Evolutionary conservation across 768 basidiomycete genomes (phyloP), one percentile per base, ranked within the genome.

Genomic region (Lentinula aciculospora): DNA sequence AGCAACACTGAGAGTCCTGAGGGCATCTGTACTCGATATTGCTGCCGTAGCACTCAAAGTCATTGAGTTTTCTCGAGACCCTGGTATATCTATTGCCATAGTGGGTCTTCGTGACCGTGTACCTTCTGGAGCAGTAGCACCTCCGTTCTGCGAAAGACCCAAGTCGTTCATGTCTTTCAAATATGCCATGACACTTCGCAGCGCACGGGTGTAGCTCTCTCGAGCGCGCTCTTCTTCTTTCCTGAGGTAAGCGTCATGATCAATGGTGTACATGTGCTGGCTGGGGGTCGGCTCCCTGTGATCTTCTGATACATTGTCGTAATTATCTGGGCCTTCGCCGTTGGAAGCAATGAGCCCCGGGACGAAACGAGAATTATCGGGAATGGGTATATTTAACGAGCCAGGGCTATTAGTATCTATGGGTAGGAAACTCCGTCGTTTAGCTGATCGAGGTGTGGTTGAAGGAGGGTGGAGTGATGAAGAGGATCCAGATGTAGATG

Each of bases 101-200:
- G 91, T 91, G 13, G 88, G 85, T 48, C 89, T 76, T 58, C 89
- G 80, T 37, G 86, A 78, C 37, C 89, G 81, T 39, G 68, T 40
- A 25, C 83, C 82, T 9, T 75, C 67, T 70, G 85, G 74, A 57
- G 83, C 84, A 63, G 83, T 60, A 10, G 79, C 70, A 58, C 78
- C 76, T 15, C 73, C 67, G 65, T 87, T 87, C 65, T 87, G 88
- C 19, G 85, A 81, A 62, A 85, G 70, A 17, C 86, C 86, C 29
- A 99, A 77, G 66, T 99, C 97, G 66, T 94, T 89, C 84, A 99
- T 88, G 65, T 99, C 97, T 65, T 86, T 85, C 19, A 99, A 80
- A 71, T 98, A 99, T 6, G 94, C 92, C 89, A 98, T 95, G 17
- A 99, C 84, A 9, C 91, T 89, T 56, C 91, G 83, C 53, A 99